Percentiles rank a stretch among this genome's conserved stretches.
These are phyloP conservation scores for Eutrema yunnanense DNA, from an alignment of 345 rosid genomes.

Conservation along the genomic window DNA sequence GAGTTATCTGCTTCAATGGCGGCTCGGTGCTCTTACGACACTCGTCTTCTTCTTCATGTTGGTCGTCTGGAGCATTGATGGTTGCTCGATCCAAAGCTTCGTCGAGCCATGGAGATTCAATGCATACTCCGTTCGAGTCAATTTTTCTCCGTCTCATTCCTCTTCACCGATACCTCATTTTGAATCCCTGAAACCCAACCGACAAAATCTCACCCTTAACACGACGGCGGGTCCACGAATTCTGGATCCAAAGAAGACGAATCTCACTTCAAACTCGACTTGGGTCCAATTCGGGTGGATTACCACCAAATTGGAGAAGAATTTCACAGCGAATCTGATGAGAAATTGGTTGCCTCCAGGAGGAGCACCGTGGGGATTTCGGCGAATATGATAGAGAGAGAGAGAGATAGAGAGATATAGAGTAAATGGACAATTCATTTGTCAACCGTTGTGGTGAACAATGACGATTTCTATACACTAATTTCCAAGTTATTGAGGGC, in stretches of 20 bases:
- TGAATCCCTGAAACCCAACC: not conserved
- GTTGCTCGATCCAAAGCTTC: conserved; percentile 45
- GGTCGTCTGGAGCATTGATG: conserved; percentile 71
- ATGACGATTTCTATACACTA: too few species aligned
- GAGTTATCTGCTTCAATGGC: conserved; percentile 53
- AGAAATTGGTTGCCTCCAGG: conserved; percentile 62
- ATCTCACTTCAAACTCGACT: conserved; percentile 13
- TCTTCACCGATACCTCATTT: not conserved
- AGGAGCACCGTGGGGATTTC: conserved; percentile 52
- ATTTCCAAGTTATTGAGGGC: too few species aligned
- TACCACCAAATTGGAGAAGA: conserved; percentile 39
- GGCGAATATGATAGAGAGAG: conserved; percentile 9
- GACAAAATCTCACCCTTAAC: conserved; percentile 6
- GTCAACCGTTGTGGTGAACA: too few species aligned
- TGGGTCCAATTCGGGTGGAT: conserved; percentile 38
- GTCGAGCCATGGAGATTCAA: conserved; percentile 54
- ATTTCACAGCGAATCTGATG: conserved; percentile 49
- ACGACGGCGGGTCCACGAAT: not conserved
- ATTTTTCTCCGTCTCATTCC: conserved; percentile 10
- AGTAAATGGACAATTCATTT: too few species aligned
- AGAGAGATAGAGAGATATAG: too few species aligned
- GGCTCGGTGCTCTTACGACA: conserved; percentile 57
- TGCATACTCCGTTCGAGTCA: conserved; percentile 23
- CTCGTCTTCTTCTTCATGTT: conserved; percentile 55
- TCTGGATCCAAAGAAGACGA: not conserved